These are phyloP conservation scores for Triticum monococcum DNA, from an alignment of 176 grass and related monocot genomes.

Conservation along the genomic window DNA sequence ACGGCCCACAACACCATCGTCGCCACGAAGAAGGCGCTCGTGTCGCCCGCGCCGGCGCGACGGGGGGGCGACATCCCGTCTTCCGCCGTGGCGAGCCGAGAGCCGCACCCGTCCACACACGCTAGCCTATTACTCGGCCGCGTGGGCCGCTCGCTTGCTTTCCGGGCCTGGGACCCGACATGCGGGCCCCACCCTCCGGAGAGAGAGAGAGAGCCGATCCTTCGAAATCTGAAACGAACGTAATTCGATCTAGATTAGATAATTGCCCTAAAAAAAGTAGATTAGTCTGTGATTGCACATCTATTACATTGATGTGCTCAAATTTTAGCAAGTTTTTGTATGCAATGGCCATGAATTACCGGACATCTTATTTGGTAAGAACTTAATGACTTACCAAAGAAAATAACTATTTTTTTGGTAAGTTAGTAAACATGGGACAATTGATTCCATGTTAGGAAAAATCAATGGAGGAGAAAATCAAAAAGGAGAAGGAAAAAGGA, in stretches of 20 bases:
- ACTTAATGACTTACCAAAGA: no score
- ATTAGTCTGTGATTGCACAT: no score
- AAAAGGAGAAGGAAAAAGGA: no score
- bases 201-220: background rate
- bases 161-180: background rate
- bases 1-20: conserved; percentile 79
- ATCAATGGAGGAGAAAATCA: no score
- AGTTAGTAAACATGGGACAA: no score
- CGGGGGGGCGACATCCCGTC: conserved; percentile 33
- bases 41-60: conserved; percentile 28
- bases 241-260: background rate
- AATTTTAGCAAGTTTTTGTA: no score
- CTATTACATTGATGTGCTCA: no score
- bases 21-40: conserved; percentile 63
- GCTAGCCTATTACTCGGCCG: background rate
- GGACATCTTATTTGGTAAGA: no score
- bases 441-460: no score
- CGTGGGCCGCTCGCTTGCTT: background rate
- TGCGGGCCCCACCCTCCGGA: background rate
- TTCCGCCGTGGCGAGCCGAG: conserved; percentile 27
- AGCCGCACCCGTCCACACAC: conserved; percentile 10
- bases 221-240: conserved; percentile 15
- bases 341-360: no score
- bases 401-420: no score
- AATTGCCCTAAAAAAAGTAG: no score